These are phyloP conservation scores for Dipteronia sinensis DNA, from an alignment of 345 rosid genomes.

Conservation along the genomic window DNA sequence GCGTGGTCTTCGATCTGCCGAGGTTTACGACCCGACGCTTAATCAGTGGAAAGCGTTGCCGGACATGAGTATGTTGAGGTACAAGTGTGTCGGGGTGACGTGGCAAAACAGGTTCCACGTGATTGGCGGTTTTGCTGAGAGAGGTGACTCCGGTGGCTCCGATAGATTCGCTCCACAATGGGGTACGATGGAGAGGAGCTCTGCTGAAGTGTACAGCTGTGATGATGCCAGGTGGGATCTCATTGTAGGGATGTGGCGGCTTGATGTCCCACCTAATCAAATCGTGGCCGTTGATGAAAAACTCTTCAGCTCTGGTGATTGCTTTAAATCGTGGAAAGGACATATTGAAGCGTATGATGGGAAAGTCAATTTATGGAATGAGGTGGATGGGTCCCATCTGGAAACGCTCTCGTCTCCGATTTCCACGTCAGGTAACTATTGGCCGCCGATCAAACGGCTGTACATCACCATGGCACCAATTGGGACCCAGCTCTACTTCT, in stretches of 20 bases:
- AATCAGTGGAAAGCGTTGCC: conserved; percentile 41
- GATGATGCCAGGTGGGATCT: conserved; percentile 42
- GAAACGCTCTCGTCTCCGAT: conserved; percentile 28
- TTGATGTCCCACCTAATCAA: conserved; percentile 67
- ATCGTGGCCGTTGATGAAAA: conserved; percentile 40
- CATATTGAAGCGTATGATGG: conserved; percentile 47
- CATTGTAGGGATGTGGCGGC: conserved; percentile 52
- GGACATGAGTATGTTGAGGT: conserved; percentile 39
- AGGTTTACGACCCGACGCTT: conserved; percentile 35
- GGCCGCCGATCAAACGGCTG: conserved; percentile 28
- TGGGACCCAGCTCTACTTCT: conserved; percentile 29
- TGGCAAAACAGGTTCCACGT: conserved; percentile 49
- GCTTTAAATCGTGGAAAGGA: conserved; percentile 61
- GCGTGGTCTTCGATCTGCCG: conserved; percentile 33
- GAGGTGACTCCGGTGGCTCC: background rate
- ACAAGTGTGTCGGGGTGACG: conserved; percentile 52
- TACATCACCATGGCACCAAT: conserved; percentile 39
- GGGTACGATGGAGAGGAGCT: conserved; percentile 34
- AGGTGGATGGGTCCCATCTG: conserved; percentile 50
- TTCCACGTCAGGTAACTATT: conserved; percentile 17
- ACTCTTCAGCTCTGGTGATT: conserved; percentile 60
- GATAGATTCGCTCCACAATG: conserved; percentile 18
- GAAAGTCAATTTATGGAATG: conserved; percentile 47
- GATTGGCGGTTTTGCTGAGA: conserved; percentile 47
- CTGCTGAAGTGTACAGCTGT: conserved; percentile 51